Evolutionary conservation across 2,329 filamentous ascomycete species (phyloP), one percentile per base, ranked within the genome.

Genomic region (Aphanoascus verrucosus): DNA sequence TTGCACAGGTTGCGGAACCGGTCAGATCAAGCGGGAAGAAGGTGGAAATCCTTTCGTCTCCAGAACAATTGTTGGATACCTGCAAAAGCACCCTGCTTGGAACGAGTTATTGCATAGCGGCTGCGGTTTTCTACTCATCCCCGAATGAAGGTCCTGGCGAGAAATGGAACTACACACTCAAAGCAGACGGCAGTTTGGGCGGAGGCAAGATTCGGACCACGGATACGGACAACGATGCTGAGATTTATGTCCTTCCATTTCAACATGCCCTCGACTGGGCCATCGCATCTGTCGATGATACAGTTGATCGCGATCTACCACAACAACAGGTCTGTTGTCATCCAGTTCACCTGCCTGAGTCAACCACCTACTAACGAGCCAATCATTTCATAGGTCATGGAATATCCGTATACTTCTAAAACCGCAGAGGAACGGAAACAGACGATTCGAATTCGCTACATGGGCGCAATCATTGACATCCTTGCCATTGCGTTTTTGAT

Each of bases 141-240:
- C 87, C 88, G 0, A 76, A 69, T 1, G 83, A 93, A 69, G 87
- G 87, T 8, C 58, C 66, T 0, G 77, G 76, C 5, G 77, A 78
- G 1, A 68, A 79, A 43, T 95, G 90, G 90, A 94, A 93, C 68
- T 96, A 95, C 64, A 90, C 87, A 0, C 74, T 95, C 23, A 77
- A 86, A 54, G 82, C 82, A 2, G 90, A 95, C 64, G 84, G 84
- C 35, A 75, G 81, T 0, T 75, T 94, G 54, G 83, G 83, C 56
- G 76, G 84, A 58, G 78, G 85, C 31, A 74, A 82, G 35, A 54
- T 54, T 73, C 73, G 19, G 68, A 76, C 47, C 75, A 77, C 59
- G 34, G 73, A 74, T n/a, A 68, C 75, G 43, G 75, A 77, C 59
- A 94, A 94, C 63, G 85, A 88, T 65, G 81, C 80, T 46, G 77